Conservation (phyloP, 1,139 yeast species). For the Yamadazyma jaroonii region DNA sequence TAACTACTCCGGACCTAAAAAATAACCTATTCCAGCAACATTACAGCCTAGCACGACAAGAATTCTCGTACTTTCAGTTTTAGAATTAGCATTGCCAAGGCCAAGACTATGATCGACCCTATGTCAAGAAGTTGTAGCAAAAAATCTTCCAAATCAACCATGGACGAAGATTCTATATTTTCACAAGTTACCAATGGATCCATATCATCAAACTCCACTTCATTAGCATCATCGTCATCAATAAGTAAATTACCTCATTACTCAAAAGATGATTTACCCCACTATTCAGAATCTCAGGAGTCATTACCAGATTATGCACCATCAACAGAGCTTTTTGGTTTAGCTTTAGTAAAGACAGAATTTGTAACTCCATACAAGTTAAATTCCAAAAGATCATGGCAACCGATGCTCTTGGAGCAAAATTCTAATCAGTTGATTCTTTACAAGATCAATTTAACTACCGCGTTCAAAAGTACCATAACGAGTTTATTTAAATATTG, state of each 20-base stretch:
- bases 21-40: too few species aligned
- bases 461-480: constrained; percentile 24
- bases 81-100: too few species aligned
- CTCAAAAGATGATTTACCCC: constrained; percentile 1
- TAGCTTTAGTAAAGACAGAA: constrained; percentile 35
- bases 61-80: too few species aligned
- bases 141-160: background rate
- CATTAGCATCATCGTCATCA: background rate
- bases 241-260: background rate
- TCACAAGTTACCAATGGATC: background rate
- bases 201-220: background rate
- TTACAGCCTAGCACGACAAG: too few species aligned
- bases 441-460: constrained; percentile 29
- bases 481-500: constrained; percentile 23
- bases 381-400: constrained; percentile 37
- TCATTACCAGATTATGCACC: constrained; percentile 32
- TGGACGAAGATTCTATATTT: constrained; percentile 3
- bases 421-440: constrained; percentile 57
- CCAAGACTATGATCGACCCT: too few species aligned
- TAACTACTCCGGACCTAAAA: too few species aligned
- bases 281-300: constrained; percentile 23
- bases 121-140: too few species aligned
- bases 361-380: constrained; percentile 37
- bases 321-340: constrained; percentile 32
- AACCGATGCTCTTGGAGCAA: constrained; percentile 48